phyloP scores from a whole-genome alignment of 257 asterid genomes.

The Solanum corneliomulleri region DNA sequence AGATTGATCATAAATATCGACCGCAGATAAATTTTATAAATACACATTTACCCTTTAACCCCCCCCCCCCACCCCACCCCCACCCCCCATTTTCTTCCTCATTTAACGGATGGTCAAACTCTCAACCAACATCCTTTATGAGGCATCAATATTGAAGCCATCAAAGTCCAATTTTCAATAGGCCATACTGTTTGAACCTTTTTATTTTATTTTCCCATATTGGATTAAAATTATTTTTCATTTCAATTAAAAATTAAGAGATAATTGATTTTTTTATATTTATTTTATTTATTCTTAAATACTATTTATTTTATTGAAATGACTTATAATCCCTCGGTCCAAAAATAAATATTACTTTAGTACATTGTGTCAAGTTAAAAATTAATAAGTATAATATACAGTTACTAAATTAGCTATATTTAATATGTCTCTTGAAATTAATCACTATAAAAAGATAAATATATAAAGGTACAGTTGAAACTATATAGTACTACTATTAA shows the following conservation, averaged over 20 bases:
- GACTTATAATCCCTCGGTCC: too few relatives aligned
- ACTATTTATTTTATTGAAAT: too few relatives aligned
- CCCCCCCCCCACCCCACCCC: background rate
- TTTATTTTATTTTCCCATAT: background rate
- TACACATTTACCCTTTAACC: background rate
- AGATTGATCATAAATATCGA: background rate
- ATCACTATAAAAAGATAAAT: too few relatives aligned
- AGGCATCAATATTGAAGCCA: background rate
- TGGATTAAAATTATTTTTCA: background rate
- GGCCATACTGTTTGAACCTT: background rate
- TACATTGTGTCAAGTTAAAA: too few relatives aligned
- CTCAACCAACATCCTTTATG: slow-evolving; percentile 23
- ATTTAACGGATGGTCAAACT: slow-evolving; percentile 13
- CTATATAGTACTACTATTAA: too few relatives aligned
- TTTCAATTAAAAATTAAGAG: too few relatives aligned
- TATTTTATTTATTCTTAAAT: too few relatives aligned
- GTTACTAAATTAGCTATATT: background rate
- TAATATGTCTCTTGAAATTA: background rate
- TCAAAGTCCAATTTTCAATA: background rate
- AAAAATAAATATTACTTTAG: too few relatives aligned
- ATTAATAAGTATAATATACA: too few relatives aligned
- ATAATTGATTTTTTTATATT: too few relatives aligned
- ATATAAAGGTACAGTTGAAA: too few relatives aligned
- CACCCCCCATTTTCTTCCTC: background rate
- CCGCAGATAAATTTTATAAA: background rate